These are phyloP conservation scores for Colletotrichum acutatum DNA, from an alignment of 2,329 filamentous ascomycete species.

Conservation along the genomic window DNA sequence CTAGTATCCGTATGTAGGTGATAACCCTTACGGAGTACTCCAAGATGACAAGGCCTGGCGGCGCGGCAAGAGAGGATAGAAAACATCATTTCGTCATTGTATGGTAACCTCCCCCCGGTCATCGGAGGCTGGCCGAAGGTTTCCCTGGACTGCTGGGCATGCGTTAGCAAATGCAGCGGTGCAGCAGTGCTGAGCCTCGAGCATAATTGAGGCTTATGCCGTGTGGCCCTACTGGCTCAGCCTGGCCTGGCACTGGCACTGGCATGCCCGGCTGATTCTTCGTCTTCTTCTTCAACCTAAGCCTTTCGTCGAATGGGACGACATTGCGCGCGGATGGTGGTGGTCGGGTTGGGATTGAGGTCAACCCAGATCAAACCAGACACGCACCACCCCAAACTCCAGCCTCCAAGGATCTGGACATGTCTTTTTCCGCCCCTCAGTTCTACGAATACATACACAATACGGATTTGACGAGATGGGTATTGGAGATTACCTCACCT, in stretches of 20 bases:
- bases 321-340: not conserved
- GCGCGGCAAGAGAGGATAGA: not conserved
- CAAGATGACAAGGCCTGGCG: not conserved
- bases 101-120: constrained; percentile 10
- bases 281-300: no score
- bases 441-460: not conserved
- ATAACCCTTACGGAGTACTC: not conserved
- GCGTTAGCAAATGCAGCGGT: constrained; percentile 9
- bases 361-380: not conserved
- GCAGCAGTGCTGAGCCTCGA: constrained; percentile 10
- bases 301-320: not conserved
- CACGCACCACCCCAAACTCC: not conserved
- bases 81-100: constrained; percentile 17
- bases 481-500: not conserved
- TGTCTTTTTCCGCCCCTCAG: not conserved
- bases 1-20: not conserved
- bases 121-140: constrained; percentile 29
- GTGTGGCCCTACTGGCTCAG: not conserved
- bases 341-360: not conserved
- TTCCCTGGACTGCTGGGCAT: constrained; percentile 3
- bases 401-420: not conserved
- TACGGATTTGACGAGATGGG: not conserved
- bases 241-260: not conserved
- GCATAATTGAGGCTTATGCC: not conserved
- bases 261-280: no score